Evolutionary conservation across 2,329 filamentous ascomycete species (phyloP).

Genomic region (Cryoendolithus antarcticus): DNA sequence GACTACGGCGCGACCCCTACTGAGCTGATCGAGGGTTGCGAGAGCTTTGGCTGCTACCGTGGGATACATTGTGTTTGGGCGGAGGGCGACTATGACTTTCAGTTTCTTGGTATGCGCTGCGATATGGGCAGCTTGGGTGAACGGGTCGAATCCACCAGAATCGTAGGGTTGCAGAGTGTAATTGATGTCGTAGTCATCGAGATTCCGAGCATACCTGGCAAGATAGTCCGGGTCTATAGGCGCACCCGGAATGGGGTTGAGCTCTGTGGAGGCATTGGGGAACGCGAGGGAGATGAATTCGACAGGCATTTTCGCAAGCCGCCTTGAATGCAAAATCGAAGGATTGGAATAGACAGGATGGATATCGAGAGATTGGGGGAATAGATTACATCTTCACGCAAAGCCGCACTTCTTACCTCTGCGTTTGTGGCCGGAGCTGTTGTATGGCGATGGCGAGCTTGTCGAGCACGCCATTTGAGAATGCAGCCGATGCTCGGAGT

Average conservation of each 20-base stretch:
- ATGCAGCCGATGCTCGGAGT: no score
- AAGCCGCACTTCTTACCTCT: no score
- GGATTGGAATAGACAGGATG: no score
- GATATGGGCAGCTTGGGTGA: conserved; percentile 48
- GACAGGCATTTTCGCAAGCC: conserved; percentile 11
- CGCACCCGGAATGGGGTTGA: conserved; percentile 41
- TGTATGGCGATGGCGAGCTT: no score
- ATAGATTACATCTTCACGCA: no score
- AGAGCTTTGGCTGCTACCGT: conserved; percentile 51
- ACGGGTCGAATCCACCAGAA: conserved; percentile 44
- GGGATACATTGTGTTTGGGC: conserved; percentile 50
- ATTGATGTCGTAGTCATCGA: conserved; percentile 50
- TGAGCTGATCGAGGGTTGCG: conserved; percentile 49
- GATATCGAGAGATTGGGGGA: no score
- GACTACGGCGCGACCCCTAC: conserved; percentile 45
- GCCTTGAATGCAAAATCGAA: no score
- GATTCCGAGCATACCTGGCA: conserved; percentile 41
- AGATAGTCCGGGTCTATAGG: conserved; percentile 44
- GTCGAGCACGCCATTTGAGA: no score
- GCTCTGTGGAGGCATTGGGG: conserved; percentile 45
- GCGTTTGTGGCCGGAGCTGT: no score
- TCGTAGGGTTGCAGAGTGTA: conserved; percentile 51
- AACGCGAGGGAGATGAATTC: conserved; percentile 50
- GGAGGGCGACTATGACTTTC: conserved; percentile 49
- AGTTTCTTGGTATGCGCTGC: conserved; percentile 45